A percentile compares a stretch with the other conserved stretches of the same genome.
These are phyloP conservation scores for Tulasnella sp. DNA, from an alignment of 768 basidiomycete species.

Conservation along the genomic window DNA sequence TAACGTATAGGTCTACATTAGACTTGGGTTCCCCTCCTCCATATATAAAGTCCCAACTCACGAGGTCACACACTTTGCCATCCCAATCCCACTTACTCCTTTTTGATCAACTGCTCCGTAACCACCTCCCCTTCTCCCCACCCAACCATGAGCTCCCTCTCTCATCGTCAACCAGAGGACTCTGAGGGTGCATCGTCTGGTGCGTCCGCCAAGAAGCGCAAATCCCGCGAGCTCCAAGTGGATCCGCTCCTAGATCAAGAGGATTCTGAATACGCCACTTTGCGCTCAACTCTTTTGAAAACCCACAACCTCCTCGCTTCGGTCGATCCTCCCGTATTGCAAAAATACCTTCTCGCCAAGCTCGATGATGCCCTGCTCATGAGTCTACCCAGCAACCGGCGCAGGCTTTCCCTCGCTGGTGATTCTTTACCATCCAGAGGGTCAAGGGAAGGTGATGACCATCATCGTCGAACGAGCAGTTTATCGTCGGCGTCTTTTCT, in stretches of 20 bases:
- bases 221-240: background rate
- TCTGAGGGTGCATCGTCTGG: too few species aligned
- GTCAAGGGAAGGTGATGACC: too few species aligned
- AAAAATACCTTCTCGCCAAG: background rate
- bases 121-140: background rate
- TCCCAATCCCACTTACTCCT: background rate
- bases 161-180: too few species aligned
- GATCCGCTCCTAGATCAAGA: background rate
- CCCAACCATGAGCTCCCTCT: too few species aligned
- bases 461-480: too few species aligned
- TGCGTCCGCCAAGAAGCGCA: conserved; percentile 2
- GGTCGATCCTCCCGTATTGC: background rate
- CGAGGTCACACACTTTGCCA: background rate
- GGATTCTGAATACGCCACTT: background rate
- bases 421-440: too few species aligned
- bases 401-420: too few species aligned
- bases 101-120: background rate
- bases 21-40: too few species aligned
- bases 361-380: background rate
- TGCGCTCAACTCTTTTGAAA: background rate
- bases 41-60: too few species aligned
- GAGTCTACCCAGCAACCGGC: background rate
- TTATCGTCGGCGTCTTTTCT: too few species aligned
- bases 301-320: background rate
- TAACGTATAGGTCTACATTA: too few species aligned